A percentile compares a stretch with the other conserved stretches of the same genome.
phyloP scores from a whole-genome alignment of 106 monocot species.

The Agapanthus africanus region DNA sequence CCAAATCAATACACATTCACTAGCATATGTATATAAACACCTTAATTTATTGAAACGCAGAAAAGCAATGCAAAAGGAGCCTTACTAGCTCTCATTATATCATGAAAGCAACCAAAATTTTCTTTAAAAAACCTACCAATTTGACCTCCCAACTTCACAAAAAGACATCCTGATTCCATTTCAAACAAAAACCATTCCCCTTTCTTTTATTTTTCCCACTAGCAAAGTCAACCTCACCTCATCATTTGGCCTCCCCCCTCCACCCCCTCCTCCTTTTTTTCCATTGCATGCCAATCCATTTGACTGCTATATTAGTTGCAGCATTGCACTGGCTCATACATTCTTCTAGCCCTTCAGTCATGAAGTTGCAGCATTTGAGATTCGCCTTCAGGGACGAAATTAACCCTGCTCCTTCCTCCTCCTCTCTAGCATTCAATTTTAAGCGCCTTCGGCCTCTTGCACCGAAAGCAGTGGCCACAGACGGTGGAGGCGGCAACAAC shows the following conservation, averaged over 20 bases:
- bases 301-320: too few relatives aligned
- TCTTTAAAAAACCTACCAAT: too few relatives aligned
- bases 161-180: not conserved
- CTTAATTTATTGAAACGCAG: too few relatives aligned
- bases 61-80: too few relatives aligned
- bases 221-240: constrained; percentile 1
- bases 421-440: constrained; percentile 7
- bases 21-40: too few relatives aligned
- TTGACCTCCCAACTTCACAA: too few relatives aligned
- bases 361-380: constrained; percentile 21
- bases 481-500: not conserved
- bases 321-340: too few relatives aligned
- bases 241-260: not conserved
- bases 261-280: not conserved
- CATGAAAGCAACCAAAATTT: too few relatives aligned
- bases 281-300: not conserved
- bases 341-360: constrained; percentile 6
- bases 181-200: not conserved
- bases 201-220: not conserved
- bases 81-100: too few relatives aligned
- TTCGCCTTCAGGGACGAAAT: constrained; percentile 7
- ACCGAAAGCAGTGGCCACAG: not conserved
- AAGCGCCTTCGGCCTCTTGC: constrained; percentile 15
- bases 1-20: too few relatives aligned
- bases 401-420: not conserved